These are phyloP conservation scores for Aspergillus sclerotialis DNA, from an alignment of 2,329 filamentous ascomycete species.

Conservation along the genomic window DNA sequence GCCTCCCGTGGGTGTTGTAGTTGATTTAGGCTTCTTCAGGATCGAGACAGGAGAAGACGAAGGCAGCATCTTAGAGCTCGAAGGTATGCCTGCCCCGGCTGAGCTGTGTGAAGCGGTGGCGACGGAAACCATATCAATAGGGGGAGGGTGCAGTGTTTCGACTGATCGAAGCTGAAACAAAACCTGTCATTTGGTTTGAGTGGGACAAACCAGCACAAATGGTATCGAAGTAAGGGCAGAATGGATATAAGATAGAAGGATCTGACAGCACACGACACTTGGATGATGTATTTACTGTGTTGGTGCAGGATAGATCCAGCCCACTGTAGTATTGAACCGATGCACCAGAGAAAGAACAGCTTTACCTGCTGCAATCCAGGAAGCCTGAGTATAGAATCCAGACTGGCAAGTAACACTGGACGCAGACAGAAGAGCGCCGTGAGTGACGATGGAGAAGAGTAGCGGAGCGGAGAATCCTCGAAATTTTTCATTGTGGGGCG, in stretches of 20 bases:
- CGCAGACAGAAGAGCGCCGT: constrained; percentile 1
- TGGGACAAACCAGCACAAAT: too few species aligned
- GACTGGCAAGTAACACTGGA: constrained; percentile 1
- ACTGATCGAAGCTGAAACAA: constrained; percentile 17
- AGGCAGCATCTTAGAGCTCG: constrained; percentile 23
- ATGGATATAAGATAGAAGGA: background rate
- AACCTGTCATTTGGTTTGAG: too few species aligned
- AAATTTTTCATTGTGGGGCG: constrained; percentile 15
- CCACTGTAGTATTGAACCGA: too few species aligned
- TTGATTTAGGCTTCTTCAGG: constrained; percentile 28
- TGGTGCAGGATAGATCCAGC: too few species aligned
- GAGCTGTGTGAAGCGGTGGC: constrained; percentile 20
- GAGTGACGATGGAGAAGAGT: constrained; percentile 1
- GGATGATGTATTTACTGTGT: too few species aligned
- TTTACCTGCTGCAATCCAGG: background rate
- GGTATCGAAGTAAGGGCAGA: background rate
- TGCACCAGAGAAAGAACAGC: too few species aligned
- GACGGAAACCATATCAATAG: constrained; percentile 28
- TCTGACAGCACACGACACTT: background rate
- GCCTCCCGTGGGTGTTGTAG: constrained; percentile 15
- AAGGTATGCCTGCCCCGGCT: constrained; percentile 18
- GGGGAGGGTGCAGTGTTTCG: constrained; percentile 3
- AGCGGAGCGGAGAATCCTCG: constrained; percentile 3
- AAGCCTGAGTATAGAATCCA: background rate
- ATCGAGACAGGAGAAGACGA: constrained; percentile 28